Evolutionary conservation across 208 protist genomes (phyloP).

Genomic region (Herpetomonas samuelpessoai): DNA sequence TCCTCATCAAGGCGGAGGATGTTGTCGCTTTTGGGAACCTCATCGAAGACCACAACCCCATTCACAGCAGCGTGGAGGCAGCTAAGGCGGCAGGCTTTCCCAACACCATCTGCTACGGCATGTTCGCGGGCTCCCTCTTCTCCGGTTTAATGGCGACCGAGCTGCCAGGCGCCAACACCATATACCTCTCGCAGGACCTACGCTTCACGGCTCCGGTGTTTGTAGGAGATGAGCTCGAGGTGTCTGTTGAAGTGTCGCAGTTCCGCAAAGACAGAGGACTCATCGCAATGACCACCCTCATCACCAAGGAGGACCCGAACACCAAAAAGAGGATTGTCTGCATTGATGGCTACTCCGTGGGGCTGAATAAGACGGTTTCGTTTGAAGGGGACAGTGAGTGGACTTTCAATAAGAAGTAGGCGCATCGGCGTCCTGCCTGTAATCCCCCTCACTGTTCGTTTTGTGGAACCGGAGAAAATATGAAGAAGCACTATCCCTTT

Average conservation of each 20-base stretch:
- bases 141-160: conserved; percentile 81
- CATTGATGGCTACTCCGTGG: conserved; percentile 69
- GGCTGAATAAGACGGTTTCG: conserved; percentile 74
- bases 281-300: conserved; percentile 66
- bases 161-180: conserved; percentile 76
- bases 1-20: conserved; percentile 47
- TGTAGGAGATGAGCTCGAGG: conserved; percentile 75
- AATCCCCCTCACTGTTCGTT: no score
- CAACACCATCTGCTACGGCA: conserved; percentile 72
- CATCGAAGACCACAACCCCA: conserved; percentile 82
- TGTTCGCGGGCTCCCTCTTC: conserved; percentile 83
- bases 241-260: conserved; percentile 59
- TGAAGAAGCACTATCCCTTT: no score
- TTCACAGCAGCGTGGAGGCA: conserved; percentile 60
- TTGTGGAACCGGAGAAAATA: no score
- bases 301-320: conserved; percentile 48
- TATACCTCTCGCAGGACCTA: conserved; percentile 87
- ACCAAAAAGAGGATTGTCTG: conserved; percentile 56
- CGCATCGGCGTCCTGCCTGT: no score
- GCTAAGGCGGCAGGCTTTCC: conserved; percentile 81
- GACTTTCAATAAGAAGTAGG: conserved; percentile 28
- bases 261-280: conserved; percentile 62
- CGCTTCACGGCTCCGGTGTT: conserved; percentile 73
- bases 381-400: conserved; percentile 85
- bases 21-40: conserved; percentile 73